Evolutionary conservation across 306 rosid species (phyloP), one percentile per base, ranked within the genome.

Genomic region (Vigna trinervia): DNA sequence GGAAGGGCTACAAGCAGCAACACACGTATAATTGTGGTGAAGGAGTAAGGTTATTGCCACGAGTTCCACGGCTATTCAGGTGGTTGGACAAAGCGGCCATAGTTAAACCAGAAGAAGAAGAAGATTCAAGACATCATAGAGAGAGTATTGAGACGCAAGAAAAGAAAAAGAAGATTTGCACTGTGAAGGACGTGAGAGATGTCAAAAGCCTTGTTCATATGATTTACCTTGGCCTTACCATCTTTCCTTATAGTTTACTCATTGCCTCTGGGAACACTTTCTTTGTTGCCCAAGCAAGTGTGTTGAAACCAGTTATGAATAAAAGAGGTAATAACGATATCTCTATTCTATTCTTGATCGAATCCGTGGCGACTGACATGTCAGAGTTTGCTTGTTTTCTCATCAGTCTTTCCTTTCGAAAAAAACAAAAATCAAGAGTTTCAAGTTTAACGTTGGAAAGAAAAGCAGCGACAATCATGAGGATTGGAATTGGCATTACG

Each of bases 121-220:
- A 12, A 5, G 22, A n/a, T 4, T 4, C 34, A 30, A 30, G 34
- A 30, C 34, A 30, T 30, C 4, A 30, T 30, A 30, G 34, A 30
- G 22, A 5, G n/a, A 62, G 26, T 62, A 5, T 6, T 12, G 26
- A 36, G 4, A 62, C 5, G 1, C 47, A 34, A 36, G 47, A 62
- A 62, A 8, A 6, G 48, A 62, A n/a, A 2, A 23, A 46, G 1
- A 7, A 62, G 1, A 46, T 62, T 15, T 62, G 47, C 23, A 6
- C 46, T 5, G 68, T 34, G 2, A 62, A 62, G 23, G 46, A 62
- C n/a, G 47, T 61, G 23, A 61, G 68, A 45, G 68, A 61, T 32
- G 68, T 61, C 23, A 61, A 61, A 22, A 61, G 68, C 46, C 68
- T 61, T 34, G 46, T 61, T 32, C 68, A 45, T 6, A 19, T 61